phyloP scores from a whole-genome alignment of 345 rosid species.

The Acer saccharum region DNA sequence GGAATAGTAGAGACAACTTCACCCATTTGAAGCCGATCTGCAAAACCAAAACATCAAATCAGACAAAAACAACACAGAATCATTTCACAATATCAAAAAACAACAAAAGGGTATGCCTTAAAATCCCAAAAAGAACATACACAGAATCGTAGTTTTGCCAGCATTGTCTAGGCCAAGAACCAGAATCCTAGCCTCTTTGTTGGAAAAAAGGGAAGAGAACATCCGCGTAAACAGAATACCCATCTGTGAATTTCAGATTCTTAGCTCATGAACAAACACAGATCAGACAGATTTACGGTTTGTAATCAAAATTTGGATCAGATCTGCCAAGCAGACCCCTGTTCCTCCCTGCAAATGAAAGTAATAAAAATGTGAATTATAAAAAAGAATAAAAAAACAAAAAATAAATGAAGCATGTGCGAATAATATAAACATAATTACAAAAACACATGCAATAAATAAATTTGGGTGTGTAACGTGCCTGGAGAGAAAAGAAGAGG shows the following conservation, averaged over 20 bases:
- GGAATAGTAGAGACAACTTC: conserved; percentile 98
- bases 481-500: conserved; percentile 8
- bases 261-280: conserved; percentile 14
- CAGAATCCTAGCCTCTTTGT: conserved; percentile 85
- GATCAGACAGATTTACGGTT: not conserved
- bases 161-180: conserved; percentile 95
- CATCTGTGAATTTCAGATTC: conserved; percentile 38
- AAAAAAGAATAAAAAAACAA: too few species aligned
- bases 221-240: conserved; percentile 74
- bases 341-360: conserved; percentile 13
- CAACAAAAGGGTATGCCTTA: not conserved
- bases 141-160: conserved; percentile 86
- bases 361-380: not conserved
- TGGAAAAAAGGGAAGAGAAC: conserved; percentile 77
- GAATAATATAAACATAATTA: conserved; percentile 8
- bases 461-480: not conserved
- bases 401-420: not conserved
- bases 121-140: conserved; percentile 34
- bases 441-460: not conserved
- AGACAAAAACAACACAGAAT: conserved; percentile 12
- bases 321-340: conserved; percentile 31
- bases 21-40: conserved; percentile 99
- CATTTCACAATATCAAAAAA: conserved; percentile 16
- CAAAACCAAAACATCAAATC: conserved; percentile 10
- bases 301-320: conserved; percentile 12